Percentiles rank a stretch among this genome's conserved stretches.
These are phyloP conservation scores for Mortierella sp. DNA, from an alignment of 371 early-diverging fungal genomes.

Conservation along the genomic window DNA sequence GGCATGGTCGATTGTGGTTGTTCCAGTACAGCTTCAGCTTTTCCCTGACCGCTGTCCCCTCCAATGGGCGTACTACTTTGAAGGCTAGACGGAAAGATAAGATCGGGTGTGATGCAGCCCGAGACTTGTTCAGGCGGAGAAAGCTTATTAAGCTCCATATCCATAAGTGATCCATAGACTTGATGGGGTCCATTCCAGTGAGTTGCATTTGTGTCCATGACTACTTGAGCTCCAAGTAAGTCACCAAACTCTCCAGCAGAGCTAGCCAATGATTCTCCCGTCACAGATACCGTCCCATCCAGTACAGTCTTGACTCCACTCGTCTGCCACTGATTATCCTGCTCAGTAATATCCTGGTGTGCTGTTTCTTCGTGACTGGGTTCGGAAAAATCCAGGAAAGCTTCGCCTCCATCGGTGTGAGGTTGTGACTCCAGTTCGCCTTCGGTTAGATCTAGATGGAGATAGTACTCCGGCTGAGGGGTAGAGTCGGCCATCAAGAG, in stretches of 20 bases:
- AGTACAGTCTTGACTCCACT: constrained; percentile 8
- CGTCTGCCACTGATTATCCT: constrained; percentile 12
- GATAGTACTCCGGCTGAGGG: constrained; percentile 44
- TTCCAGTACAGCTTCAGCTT: neutral
- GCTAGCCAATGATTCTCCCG: neutral
- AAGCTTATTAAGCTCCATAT: constrained; percentile 45
- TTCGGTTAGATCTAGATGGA: constrained; percentile 49
- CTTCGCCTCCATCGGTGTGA: constrained; percentile 6
- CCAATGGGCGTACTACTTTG: neutral
- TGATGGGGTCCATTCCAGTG: constrained; percentile 25
- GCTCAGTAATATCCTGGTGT: constrained; percentile 4
- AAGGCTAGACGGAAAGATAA: constrained; percentile 34
- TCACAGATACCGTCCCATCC: neutral
- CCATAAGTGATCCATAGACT: constrained; percentile 48
- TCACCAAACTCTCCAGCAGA: constrained; percentile 4
- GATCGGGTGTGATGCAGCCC: constrained; percentile 44
- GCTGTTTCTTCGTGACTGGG: constrained; percentile 4
- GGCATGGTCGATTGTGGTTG: neutral
- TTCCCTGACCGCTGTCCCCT: constrained; percentile 4
- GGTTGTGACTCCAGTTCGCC: constrained; percentile 26
- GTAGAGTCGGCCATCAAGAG: constrained; percentile 35
- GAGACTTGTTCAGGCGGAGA: constrained; percentile 27
- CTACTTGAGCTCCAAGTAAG: constrained; percentile 15
- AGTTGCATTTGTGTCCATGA: constrained; percentile 3
- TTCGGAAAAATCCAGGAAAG: constrained; percentile 35